Conservation (phyloP, 345 rosid species). For the Hibiscus trionum region DNA sequence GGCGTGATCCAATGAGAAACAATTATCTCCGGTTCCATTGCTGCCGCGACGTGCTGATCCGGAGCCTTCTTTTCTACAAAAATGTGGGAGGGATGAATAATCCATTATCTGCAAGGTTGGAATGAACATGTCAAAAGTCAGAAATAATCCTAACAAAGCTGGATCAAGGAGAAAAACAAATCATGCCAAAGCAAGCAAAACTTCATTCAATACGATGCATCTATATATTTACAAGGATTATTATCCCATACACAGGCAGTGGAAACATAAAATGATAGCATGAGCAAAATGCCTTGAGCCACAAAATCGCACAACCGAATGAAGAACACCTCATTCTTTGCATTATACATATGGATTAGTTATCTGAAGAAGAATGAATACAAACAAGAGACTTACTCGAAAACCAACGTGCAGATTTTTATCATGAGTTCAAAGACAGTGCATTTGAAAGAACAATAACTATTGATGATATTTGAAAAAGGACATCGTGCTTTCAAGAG, state of each 20-base stretch:
- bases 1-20: conserved; percentile 76
- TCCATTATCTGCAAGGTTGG: conserved; percentile 70
- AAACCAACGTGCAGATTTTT: neutral
- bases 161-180: conserved; percentile 1
- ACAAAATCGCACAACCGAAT: neutral
- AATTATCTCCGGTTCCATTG: conserved; percentile 42
- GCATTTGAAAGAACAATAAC: neutral
- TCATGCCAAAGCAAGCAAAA: conserved; percentile 1
- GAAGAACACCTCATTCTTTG: neutral
- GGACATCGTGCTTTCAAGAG: neutral
- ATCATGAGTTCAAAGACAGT: neutral
- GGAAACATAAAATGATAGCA: neutral
- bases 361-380: neutral
- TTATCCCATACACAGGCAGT: too few species aligned
- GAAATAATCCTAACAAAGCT: neutral
- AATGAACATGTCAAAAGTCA: conserved; percentile 13
- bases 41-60: conserved; percentile 53
- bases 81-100: conserved; percentile 84
- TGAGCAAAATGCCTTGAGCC: neutral
- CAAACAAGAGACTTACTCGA: neutral
- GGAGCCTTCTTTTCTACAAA: conserved; percentile 70
- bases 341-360: neutral
- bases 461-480: neutral
- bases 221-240: neutral
- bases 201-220: neutral